Conservation (phyloP, 2,329 filamentous ascomycete species). For the Colletotrichum trifolii region DNA sequence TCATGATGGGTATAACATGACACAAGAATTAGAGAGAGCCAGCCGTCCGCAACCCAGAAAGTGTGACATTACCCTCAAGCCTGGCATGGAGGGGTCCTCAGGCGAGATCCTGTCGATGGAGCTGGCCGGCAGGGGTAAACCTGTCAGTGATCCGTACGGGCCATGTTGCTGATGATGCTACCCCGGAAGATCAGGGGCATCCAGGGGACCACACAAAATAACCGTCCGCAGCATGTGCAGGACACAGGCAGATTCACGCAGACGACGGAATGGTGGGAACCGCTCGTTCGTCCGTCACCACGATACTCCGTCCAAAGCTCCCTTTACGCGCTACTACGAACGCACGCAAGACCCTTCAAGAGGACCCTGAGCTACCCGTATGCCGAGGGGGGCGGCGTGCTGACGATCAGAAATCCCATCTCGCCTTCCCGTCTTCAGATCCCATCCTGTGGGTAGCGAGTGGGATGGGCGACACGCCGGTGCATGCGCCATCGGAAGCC, state of each 20-base stretch:
- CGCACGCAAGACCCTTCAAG: neutral
- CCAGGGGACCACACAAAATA: neutral
- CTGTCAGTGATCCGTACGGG: slow-evolving; percentile 13
- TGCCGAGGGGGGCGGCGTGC: neutral
- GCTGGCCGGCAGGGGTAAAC: slow-evolving; percentile 19
- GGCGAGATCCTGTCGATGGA: slow-evolving; percentile 2
- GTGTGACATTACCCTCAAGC: slow-evolving; percentile 16
- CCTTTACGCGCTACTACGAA: neutral
- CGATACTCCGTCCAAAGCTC: neutral
- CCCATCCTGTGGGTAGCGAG: neutral
- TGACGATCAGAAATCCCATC: slow-evolving; percentile 1
- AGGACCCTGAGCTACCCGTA: neutral
- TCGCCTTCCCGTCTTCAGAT: neutral
- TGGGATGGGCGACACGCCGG: neutral
- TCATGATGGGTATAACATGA: slow-evolving; percentile 20
- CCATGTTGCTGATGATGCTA: slow-evolving; percentile 1
- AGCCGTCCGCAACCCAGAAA: neutral
- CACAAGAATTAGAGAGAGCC: neutral
- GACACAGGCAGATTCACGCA: neutral
- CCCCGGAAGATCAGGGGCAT: slow-evolving; percentile 9
- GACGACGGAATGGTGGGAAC: slow-evolving; percentile 3
- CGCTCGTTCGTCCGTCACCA: neutral
- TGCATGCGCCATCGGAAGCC: neutral
- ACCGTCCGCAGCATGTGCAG: neutral
- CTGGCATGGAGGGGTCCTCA: neutral